Percentiles rank a stretch among this genome's conserved stretches.
phyloP scores from a whole-genome alignment of 768 basidiomycete genomes.

The Boletus eberwhitei region DNA sequence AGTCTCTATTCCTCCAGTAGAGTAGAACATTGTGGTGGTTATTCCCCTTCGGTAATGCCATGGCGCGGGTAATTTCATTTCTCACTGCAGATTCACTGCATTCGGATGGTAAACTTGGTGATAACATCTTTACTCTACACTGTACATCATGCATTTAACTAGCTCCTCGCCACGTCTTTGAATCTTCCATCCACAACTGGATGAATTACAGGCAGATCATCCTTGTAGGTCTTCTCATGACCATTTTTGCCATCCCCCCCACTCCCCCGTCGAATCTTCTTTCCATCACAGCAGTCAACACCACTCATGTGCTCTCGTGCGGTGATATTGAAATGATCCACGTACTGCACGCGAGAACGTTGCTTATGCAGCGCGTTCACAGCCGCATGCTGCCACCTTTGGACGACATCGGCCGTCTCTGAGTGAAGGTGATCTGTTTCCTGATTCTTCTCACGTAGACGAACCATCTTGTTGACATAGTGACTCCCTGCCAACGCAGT shows the following conservation, averaged over 20 bases:
- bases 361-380: slow-evolving; percentile 40
- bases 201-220: slow-evolving; percentile 55
- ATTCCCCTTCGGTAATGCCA: not conserved
- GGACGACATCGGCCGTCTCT: slow-evolving; percentile 44
- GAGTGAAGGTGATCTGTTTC: slow-evolving; percentile 36
- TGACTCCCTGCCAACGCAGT: slow-evolving; percentile 52
- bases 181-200: slow-evolving; percentile 68
- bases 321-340: slow-evolving; percentile 55
- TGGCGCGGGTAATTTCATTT: not conserved
- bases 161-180: slow-evolving; percentile 45
- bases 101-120: not conserved
- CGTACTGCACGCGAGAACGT: slow-evolving; percentile 53
- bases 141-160: slow-evolving; percentile 11
- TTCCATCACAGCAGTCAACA: slow-evolving; percentile 73
- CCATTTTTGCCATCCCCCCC: slow-evolving; percentile 13
- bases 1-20: slow-evolving; percentile 16
- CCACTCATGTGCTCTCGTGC: slow-evolving; percentile 71
- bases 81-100: not conserved
- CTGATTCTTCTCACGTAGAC: slow-evolving; percentile 29
- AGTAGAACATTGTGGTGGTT: not conserved
- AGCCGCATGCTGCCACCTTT: slow-evolving; percentile 49
- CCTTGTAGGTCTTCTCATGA: slow-evolving; percentile 26
- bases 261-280: slow-evolving; percentile 38
- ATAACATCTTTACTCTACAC: slow-evolving; percentile 6
- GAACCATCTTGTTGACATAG: slow-evolving; percentile 65